Conservation (phyloP, 139 green algal species). For the Eudorina sp. region DNA sequence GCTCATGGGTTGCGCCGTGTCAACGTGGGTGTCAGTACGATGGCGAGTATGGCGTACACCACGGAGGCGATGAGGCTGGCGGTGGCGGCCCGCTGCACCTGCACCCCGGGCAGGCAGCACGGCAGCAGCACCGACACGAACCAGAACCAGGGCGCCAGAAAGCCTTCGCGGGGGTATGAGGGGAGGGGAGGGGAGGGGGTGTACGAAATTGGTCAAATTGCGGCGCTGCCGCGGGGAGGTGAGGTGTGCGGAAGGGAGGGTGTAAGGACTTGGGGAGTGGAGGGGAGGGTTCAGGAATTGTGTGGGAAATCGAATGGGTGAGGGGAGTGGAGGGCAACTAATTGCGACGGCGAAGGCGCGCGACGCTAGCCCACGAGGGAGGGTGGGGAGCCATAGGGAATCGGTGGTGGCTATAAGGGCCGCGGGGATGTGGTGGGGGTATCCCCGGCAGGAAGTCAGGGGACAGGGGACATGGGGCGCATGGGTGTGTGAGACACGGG, state of each 20-base stretch:
- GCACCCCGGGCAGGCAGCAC: conserved; percentile 23
- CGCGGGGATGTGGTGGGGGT: no score
- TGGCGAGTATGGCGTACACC: conserved; percentile 7
- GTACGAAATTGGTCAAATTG: not conserved
- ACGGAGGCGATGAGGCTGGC: conserved; percentile 32
- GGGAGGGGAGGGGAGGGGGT: not conserved
- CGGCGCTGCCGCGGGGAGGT: not conserved
- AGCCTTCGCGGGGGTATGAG: not conserved
- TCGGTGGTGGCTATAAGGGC: no score
- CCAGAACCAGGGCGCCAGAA: conserved; percentile 27
- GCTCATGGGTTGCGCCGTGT: not conserved
- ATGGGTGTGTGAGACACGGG: no score
- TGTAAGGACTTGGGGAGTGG: not conserved
- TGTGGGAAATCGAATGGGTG: not conserved
- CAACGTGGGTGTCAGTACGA: not conserved
- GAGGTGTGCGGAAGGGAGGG: not conserved
- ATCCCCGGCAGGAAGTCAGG: no score
- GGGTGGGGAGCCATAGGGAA: no score
- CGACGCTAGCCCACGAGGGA: no score
- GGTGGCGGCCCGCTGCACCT: conserved; percentile 8
- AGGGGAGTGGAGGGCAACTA: not conserved
- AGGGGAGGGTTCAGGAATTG: not conserved
- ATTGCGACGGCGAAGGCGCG: not conserved
- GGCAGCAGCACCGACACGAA: conserved; percentile 35
- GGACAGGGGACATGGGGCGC: no score